Base-by-base conservation (phyloP, 2,329 filamentous ascomycete genomes). In the Pyrenochaeta sp. region DNA sequence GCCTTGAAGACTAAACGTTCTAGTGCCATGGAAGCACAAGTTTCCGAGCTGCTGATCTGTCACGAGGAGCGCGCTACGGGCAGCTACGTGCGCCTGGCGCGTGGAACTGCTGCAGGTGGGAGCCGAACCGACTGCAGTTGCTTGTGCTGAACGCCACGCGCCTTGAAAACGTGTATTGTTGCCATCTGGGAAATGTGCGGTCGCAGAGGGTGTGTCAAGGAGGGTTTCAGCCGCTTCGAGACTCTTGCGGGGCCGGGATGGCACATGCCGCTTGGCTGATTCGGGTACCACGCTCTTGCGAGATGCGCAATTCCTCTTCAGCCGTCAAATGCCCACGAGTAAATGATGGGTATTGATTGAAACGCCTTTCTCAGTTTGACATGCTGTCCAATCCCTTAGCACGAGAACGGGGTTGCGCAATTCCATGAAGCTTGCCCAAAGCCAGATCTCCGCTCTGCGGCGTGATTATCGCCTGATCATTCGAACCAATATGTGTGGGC, bases 131-230 rank as follows among this genome's bases (percentile, higher is more conserved):
- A 37, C 35, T 55, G 45, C 27, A 50, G 45, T 49, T 51, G 55
- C 39, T 46, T 17, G 36, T 20, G 21, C 23, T 37, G 30, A 40
- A 32, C 45, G 47, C 49, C 43, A 29, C 35, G 51, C 41, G 42
- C 29, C 45, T 18, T 44, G 42, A 21, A 37, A 35, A 51, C 68
- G 69, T 63, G 47, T 70, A 68, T 56, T 65, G 64, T 72, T 71
- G 67, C 69, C 67, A 37, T 54, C 27, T 45, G 49, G 30, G 18
- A 18, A 14, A 17, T 21, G 52, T 41, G 45, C 37, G 44, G 68
- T 66, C 21, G 63, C 68, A 68, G 52, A 62, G 53, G 20, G 56
- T 43, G 69, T 69, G 56, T 68, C 64, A 69, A 49, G 50, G 44
- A 49, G 37, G 36, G 67, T 69, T 70, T 71, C 66, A 70, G 46